phyloP scores from a whole-genome alignment of 169 alveolate species.

The Babesia ovis region DNA sequence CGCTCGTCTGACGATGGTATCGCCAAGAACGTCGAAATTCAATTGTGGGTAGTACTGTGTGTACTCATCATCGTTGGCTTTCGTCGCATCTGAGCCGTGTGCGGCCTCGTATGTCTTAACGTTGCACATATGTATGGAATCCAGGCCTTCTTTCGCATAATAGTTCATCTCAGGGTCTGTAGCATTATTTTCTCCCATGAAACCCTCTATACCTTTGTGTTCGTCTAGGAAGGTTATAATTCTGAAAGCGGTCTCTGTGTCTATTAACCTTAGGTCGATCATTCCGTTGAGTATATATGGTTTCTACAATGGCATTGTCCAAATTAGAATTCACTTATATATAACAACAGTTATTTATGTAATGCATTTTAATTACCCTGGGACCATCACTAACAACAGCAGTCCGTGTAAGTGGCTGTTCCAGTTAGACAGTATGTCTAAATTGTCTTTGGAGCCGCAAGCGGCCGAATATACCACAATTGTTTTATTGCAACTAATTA shows the following conservation, averaged over 20 bases:
- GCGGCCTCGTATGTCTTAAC: background rate
- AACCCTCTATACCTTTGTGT: slow-evolving; percentile 61
- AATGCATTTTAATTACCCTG: too few species aligned
- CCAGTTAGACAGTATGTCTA: too few species aligned
- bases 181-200: background rate
- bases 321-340: too few species aligned
- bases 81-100: background rate
- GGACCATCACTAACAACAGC: too few species aligned
- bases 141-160: slow-evolving; percentile 54
- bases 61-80: slow-evolving; percentile 41
- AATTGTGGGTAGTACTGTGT: slow-evolving; percentile 50
- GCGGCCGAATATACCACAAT: too few species aligned
- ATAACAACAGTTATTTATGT: too few species aligned
- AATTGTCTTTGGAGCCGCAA: too few species aligned
- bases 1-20: slow-evolving; percentile 5
- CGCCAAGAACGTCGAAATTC: slow-evolving; percentile 61
- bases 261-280: slow-evolving; percentile 85
- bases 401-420: too few species aligned
- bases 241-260: slow-evolving; percentile 88
- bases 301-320: slow-evolving; percentile 42
- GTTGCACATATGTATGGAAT: slow-evolving; percentile 54
- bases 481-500: too few species aligned
- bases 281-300: slow-evolving; percentile 85
- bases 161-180: slow-evolving; percentile 5
- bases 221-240: slow-evolving; percentile 85